These are phyloP conservation scores for Candida oleophila DNA, from an alignment of 805 yeast species.

Conservation along the genomic window DNA sequence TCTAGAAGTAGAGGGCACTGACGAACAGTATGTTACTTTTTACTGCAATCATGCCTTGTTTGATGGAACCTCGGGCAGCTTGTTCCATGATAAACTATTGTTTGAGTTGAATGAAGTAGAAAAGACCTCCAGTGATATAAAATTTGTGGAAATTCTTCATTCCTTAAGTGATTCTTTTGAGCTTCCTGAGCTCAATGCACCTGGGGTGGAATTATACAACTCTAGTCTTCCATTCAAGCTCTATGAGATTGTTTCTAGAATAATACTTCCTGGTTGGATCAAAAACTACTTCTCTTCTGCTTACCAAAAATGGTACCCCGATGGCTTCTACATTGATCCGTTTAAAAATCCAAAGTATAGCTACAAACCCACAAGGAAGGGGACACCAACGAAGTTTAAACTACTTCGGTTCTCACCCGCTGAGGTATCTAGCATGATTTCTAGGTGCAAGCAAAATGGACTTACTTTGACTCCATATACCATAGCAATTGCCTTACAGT, in stretches of 20 bases:
- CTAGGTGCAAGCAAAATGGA: constrained; percentile 12
- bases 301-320: constrained; percentile 2
- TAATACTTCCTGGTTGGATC: constrained; percentile 1
- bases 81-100: constrained; percentile 25
- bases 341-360: constrained; percentile 12
- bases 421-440: constrained; percentile 10
- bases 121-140: neutral
- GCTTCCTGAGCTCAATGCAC: neutral
- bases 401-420: constrained; percentile 13
- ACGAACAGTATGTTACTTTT: constrained; percentile 18
- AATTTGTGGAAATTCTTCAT: neutral
- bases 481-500: constrained; percentile 12
- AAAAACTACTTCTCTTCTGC: neutral
- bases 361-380: constrained; percentile 6
- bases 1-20: constrained; percentile 8
- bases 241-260: neutral
- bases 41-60: constrained; percentile 27
- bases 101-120: constrained; percentile 11
- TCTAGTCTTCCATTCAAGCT: neutral
- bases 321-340: constrained; percentile 7
- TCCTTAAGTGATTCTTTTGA: neutral
- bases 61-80: constrained; percentile 33
- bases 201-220: neutral
- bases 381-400: constrained; percentile 9
- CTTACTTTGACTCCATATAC: constrained; percentile 22